Evolutionary conservation across 805 yeast genomes (phyloP), one percentile per base, ranked within the genome.

Genomic region (Nakazawaea peltata): DNA sequence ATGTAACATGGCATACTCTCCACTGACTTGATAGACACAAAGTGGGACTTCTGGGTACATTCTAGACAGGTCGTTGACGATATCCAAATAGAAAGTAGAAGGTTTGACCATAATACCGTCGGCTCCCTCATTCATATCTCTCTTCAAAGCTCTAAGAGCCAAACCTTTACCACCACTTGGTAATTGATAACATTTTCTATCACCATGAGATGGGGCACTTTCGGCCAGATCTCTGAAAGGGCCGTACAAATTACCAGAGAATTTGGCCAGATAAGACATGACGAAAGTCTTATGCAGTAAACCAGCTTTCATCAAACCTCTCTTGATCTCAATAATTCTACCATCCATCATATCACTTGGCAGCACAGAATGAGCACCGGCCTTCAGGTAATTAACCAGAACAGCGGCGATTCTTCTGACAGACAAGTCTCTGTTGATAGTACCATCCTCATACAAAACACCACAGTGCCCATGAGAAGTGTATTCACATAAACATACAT

Each of bases 381-480:
- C 97, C 48, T 69, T 74, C 22, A 97, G 97, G 54, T 92, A 92
- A 56, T 85, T 87, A 7, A 83, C 94, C 1, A 97, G 95, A 16
- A 92, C 96, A 4, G 90, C 88, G 3, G 95, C 97, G 31, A 92
- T 70, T 55, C 98, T 72, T 45, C 76, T 68, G 9, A 83, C 94
- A 11, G 90, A 74, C 35, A 60, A 54, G 36, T 77, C 82, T 37
- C 95, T 71, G 53, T 82, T 80, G 49, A 92, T 73, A 8, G 83
- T 53, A 6, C 97, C 97, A 53, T 87, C 97, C 38, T 83, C 94
- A 42, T 79, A 69, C 35, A 92, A 67, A 12, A 87, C 69, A 27
- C 98, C 98, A 62, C 98, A 92, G 57, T 92, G 98, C n/a, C 98
- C 98, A 51, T 92, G 97, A 37, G 80, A 71, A 7, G 98, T 92